A percentile compares a stretch with the other conserved stretches of the same genome.
phyloP scores from a whole-genome alignment of 73 alveolate genomes.

The Uronychia setigera region DNA sequence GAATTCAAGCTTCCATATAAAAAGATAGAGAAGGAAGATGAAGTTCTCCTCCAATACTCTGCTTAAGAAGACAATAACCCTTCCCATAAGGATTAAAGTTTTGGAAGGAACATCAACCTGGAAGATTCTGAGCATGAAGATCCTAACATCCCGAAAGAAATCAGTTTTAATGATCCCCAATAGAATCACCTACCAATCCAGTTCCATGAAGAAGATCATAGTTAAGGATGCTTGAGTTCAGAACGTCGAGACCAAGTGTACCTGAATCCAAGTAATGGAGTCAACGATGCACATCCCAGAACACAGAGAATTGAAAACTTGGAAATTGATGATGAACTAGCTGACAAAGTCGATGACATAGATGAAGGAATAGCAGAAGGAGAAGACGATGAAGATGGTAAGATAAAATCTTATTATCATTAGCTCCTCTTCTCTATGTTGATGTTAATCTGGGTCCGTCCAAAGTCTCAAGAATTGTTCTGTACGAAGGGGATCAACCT shows the following conservation, averaged over 20 bases:
- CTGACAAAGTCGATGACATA: neutral
- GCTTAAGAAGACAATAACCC: neutral
- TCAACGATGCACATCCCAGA: neutral
- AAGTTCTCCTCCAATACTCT: neutral
- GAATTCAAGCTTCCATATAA: neutral
- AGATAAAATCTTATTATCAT: neutral
- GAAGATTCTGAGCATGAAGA: neutral
- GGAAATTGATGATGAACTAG: neutral
- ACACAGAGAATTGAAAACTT: neutral
- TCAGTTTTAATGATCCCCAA: neutral
- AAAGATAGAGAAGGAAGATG: neutral
- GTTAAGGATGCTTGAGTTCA: neutral
- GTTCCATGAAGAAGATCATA: neutral
- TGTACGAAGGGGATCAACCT: slow-evolving; percentile 68
- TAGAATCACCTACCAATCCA: too few species aligned
- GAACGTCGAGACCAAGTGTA: too few species aligned
- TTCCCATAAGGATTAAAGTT: neutral
- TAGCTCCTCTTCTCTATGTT: slow-evolving; percentile 51
- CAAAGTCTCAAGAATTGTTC: slow-evolving; percentile 51
- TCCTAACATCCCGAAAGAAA: neutral
- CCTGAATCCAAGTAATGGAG: neutral
- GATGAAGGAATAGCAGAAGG: neutral
- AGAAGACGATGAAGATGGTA: neutral
- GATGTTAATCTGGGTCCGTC: slow-evolving; percentile 65
- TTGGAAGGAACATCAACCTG: too few species aligned